phyloP scores from a whole-genome alignment of 208 protist genomes.

The Trichomonas vaginalis region DNA sequence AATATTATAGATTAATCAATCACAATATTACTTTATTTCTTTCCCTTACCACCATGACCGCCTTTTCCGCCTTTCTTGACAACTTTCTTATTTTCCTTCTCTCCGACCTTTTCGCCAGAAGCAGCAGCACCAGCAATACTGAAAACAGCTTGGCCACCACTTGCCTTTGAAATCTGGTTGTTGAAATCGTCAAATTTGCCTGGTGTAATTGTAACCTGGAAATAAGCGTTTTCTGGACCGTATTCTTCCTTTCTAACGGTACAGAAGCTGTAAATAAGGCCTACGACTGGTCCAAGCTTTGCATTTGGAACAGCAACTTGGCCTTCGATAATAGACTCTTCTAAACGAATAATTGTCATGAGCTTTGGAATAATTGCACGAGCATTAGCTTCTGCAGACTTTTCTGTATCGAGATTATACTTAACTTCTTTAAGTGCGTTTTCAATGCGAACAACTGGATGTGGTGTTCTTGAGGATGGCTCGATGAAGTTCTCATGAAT shows the following conservation, averaged over 20 bases:
- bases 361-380: background rate
- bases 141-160: background rate
- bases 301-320: background rate
- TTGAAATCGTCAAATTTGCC: background rate
- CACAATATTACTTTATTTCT: background rate
- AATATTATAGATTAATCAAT: background rate
- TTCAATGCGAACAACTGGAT: constrained; percentile 7
- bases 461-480: background rate
- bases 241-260: background rate
- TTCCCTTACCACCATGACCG: background rate
- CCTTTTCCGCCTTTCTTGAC: background rate
- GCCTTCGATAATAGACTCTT: background rate
- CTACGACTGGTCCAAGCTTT: background rate
- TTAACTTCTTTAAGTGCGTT: background rate
- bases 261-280: background rate
- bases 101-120: background rate
- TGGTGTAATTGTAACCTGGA: background rate
- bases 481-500: constrained; percentile 18
- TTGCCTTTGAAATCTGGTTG: background rate
- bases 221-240: background rate
- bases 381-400: background rate
- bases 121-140: background rate
- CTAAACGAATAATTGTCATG: background rate
- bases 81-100: background rate
- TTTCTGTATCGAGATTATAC: background rate